phyloP scores from a whole-genome alignment of 345 rosid species.

The Citrus mangshanensis region DNA sequence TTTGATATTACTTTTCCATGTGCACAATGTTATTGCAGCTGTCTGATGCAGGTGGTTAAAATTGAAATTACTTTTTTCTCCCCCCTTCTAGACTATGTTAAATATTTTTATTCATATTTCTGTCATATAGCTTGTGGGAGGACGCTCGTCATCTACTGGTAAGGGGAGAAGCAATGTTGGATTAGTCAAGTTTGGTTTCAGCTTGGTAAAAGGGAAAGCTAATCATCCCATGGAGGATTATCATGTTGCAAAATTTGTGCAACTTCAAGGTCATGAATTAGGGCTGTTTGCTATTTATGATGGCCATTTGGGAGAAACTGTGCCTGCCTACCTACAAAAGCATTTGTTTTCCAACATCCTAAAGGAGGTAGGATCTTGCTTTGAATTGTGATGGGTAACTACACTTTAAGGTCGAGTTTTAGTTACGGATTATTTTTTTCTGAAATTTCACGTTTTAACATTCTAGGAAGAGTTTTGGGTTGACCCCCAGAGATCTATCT shows the following conservation, averaged over 20 bases:
- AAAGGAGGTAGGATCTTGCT: slow-evolving; percentile 45
- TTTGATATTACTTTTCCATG: not conserved
- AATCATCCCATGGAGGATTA: slow-evolving; percentile 80
- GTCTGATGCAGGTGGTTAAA: not conserved
- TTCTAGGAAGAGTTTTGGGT: slow-evolving; percentile 63
- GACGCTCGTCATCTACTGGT: slow-evolving; percentile 55
- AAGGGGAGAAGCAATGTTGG: slow-evolving; percentile 54
- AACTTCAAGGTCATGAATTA: slow-evolving; percentile 46
- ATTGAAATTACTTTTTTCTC: not conserved
- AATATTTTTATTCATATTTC: not conserved
- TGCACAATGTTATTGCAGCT: not conserved
- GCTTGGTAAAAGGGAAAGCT: slow-evolving; percentile 62
- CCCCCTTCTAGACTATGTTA: not conserved
- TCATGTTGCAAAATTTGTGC: slow-evolving; percentile 66
- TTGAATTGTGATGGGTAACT: slow-evolving; percentile 6
- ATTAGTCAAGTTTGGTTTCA: slow-evolving; percentile 55
- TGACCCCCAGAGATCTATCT: slow-evolving; percentile 54
- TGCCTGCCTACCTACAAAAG: slow-evolving; percentile 66
- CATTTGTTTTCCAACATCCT: slow-evolving; percentile 64
- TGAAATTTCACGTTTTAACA: slow-evolving; percentile 8
- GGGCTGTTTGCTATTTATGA: slow-evolving; percentile 77
- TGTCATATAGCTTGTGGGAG: slow-evolving; percentile 43
- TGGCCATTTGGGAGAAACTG: slow-evolving; percentile 68
- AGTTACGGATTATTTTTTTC: not conserved
- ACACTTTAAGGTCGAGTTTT: slow-evolving; percentile 12